These are phyloP conservation scores for Beverwykella pulmonaria DNA, from an alignment of 495 filamentous ascomycete genomes.

Conservation along the genomic window DNA sequence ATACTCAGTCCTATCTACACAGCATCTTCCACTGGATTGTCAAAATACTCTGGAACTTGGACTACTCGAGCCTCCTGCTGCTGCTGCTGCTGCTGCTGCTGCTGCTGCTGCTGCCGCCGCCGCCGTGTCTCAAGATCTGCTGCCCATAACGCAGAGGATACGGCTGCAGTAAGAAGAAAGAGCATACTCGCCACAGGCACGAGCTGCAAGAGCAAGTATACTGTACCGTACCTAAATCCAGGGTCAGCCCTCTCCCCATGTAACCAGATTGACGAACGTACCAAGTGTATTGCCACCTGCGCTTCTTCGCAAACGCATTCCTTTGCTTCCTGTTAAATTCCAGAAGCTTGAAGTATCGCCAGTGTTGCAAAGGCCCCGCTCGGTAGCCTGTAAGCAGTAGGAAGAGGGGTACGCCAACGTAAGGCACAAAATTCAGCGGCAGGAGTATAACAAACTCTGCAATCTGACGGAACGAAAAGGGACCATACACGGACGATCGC, in stretches of 20 bases:
- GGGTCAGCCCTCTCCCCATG: not conserved
- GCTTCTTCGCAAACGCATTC: conserved; percentile 55
- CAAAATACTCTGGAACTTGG: conserved; percentile 2
- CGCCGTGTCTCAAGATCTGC: conserved; percentile 56
- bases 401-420: conserved; percentile 65
- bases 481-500: conserved; percentile 61
- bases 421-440: conserved; percentile 67
- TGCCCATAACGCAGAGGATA: conserved; percentile 65
- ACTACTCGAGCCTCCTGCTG: conserved; percentile 9
- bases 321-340: conserved; percentile 61
- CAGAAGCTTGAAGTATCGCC: conserved; percentile 65
- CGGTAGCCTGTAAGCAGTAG: conserved; percentile 65
- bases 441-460: conserved; percentile 53
- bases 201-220: conserved; percentile 63
- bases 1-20: not conserved
- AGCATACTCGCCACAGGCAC: conserved; percentile 67
- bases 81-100: too few relatives aligned
- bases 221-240: conserved; percentile 58
- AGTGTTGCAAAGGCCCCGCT: conserved; percentile 67
- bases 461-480: conserved; percentile 56
- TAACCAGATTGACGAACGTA: conserved; percentile 29
- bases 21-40: not conserved
- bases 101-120: conserved; percentile 11
- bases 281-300: conserved; percentile 65
- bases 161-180: conserved; percentile 67